Evolutionary conservation across 257 asterid species (phyloP), one percentile per base, ranked within the genome.

Genomic region (Capsicum chinense): DNA sequence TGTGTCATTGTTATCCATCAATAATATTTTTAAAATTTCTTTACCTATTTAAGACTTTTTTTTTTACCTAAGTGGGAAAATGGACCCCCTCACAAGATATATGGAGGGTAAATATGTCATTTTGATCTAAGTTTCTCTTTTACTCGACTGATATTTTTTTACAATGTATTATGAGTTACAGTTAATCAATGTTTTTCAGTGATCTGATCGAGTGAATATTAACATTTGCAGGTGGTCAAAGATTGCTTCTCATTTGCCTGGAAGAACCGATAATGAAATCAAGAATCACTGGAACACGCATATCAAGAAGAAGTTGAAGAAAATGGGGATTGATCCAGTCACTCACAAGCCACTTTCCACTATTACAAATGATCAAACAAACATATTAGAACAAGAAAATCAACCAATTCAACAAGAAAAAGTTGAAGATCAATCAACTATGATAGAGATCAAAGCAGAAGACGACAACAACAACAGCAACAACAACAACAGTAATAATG

Each of bases 211-310:
- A 11, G 42, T 63, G 9, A 42, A 16, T 62, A 0, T 9, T 69
- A 17, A 83, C 44, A 16, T 85, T 60, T 83, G 37, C 87, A 95
- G 99, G 83, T 95, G 99, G 99, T 93, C 99, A 37, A 95, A 94
- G 64, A 95, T 95, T 35, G 99, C 98, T 19, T 95, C 99, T 84
- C 98, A 94, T 85, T 92, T 96, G n/a, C 98, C 99, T 0, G 98
- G 99, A 70, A 89, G 99, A 88, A 96, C 99, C 0, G 99, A 96
- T 84, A 96, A 96, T 84, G 99, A 96, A 88, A 96, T 96, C 83
- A 96, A 94, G 89, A 96, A 96, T 57, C 98, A 94, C 15, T 96
- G 98, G 99, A 96, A 96, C 84, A 96, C 99, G 0, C 99, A 96
- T 89, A 92, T 96, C 67, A 96, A 96, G 87, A 94, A 96, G 66